Evolutionary conservation across 2,329 filamentous ascomycete species (phyloP), one percentile per base, ranked within the genome.

Genomic region (Botrytis galanthina): DNA sequence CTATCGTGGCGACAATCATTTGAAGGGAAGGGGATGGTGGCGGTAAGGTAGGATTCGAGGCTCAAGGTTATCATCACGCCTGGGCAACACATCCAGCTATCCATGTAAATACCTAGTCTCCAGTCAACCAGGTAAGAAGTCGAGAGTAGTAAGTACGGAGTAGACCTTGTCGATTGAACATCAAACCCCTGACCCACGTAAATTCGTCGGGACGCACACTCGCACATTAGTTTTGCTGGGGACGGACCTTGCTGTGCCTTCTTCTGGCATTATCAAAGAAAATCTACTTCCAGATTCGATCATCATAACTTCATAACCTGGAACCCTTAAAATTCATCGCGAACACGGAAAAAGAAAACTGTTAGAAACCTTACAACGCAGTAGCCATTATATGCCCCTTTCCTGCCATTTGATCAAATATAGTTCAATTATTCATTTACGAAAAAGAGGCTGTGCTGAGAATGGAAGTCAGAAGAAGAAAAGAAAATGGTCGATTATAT

Each of bases 1-100:
- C 18, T 35, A n/a, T 35, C 14, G 63, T 66, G 63, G 63, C 44
- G 44, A 66, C 48, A 51, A 66, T 51, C 22, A n/a, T n/a, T 44
- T 66, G 63, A 48, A n/a, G 20, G 32, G 12, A 18, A 51, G 63
- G 4, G 32, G 20, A 8, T 29, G 35, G 64, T 67, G 32, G 64
- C 39, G 64, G 64, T 54, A 22, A 39, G 64, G 39, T 54, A 67
- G 64, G 64, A 67, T 67, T 51, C 46, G 12, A 54, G 32, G 32
- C 42, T 64, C 10, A 16, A 51, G 44, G 44, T 48, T 66, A 10
- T 35, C 3, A 37, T 60, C 18, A n/a, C n/a, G n/a, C n/a, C n/a
- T n/a, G n/a, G n/a, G n/a, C n/a, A n/a, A n/a, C n/a, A n/a, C n/a
- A n/a, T n/a, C n/a, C n/a, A n/a, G n/a, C n/a, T n/a, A n/a, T n/a